These are phyloP conservation scores for Elymus sibiricus DNA, from an alignment of 176 grass and related monocot species.

Conservation along the genomic window DNA sequence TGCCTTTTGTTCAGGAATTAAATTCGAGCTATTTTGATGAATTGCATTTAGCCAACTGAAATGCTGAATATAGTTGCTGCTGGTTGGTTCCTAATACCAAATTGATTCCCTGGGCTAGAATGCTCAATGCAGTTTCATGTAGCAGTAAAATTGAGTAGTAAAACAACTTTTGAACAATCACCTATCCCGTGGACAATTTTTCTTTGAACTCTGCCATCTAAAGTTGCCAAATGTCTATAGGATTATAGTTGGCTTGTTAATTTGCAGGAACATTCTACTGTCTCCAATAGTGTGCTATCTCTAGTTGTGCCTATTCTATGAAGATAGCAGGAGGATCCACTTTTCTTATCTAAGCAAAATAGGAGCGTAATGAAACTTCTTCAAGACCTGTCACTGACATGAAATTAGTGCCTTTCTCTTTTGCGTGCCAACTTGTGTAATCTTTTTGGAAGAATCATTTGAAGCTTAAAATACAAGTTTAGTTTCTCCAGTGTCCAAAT, in stretches of 20 bases:
- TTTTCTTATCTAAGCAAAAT: not conserved
- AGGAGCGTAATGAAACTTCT: slow-evolving; percentile 1
- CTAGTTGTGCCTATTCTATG: not conserved
- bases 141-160: not conserved
- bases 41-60: not conserved
- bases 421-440: not conserved
- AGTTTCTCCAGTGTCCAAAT: not conserved
- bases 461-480: not conserved
- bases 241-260: not conserved
- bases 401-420: not conserved
- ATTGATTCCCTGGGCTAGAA: not conserved
- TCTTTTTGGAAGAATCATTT: not conserved
- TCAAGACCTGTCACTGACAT: not conserved
- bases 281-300: not conserved
- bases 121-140: not conserved
- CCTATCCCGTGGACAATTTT: not conserved
- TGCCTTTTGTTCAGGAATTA: not conserved
- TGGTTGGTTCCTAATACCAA: not conserved
- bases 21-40: not conserved
- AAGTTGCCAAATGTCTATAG: not conserved
- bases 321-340: not conserved
- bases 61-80: not conserved
- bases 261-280: not conserved
- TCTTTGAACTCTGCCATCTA: not conserved
- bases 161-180: not conserved